Conservation (phyloP, 2,329 filamentous ascomycete species). For the Botrytis hyacinthi region DNA sequence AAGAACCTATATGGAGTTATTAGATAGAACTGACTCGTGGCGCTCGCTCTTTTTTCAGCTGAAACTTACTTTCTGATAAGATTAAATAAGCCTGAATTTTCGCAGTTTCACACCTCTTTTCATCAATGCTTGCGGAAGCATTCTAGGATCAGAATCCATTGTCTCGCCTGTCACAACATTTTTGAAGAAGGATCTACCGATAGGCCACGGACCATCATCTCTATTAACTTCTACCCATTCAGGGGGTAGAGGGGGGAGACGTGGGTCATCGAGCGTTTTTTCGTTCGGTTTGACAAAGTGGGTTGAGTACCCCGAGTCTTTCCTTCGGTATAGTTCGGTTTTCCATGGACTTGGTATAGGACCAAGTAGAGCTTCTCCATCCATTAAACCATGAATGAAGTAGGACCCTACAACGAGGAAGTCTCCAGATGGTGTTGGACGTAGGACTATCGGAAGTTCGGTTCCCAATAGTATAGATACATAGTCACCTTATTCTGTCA, state of each 20-base stretch:
- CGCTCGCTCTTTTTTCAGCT: background rate
- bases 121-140: background rate
- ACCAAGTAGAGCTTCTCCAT: background rate
- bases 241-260: background rate
- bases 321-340: background rate
- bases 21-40: accelerated
- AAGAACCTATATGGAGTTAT: background rate
- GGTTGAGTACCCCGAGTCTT: background rate
- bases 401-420: background rate
- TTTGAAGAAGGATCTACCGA: background rate
- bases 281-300: background rate
- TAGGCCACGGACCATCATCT: background rate
- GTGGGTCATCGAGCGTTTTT: background rate
- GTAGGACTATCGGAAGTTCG: background rate
- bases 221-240: background rate
- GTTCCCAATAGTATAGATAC: background rate
- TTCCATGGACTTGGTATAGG: background rate
- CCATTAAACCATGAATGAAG: background rate
- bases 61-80: accelerated
- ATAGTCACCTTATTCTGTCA: background rate
- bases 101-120: background rate
- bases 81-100: background rate
- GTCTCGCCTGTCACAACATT: background rate
- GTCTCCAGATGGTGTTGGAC: background rate
- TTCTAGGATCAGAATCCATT: background rate